Evolutionary conservation across 306 rosid species (phyloP), one percentile per base, ranked within the genome.

Genomic region (Cucumis melo): DNA sequence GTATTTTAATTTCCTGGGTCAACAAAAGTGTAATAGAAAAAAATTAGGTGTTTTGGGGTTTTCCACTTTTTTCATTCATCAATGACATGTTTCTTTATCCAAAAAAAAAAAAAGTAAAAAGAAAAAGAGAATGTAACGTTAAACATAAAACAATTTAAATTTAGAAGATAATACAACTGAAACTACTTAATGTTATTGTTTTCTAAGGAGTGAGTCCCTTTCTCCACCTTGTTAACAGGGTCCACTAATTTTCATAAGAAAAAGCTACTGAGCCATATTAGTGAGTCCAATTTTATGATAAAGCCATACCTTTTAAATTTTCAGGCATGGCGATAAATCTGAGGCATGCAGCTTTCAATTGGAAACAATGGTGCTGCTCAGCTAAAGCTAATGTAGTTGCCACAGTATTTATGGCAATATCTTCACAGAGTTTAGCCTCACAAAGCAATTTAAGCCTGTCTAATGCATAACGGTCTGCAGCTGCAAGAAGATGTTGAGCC

Each of bases 371-470:
- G 74, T 89, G 94, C 81, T 89, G 91, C 81, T 89, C 94, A 19
- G 94, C 94, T 86, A 89, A 83, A 62, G 94, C 94, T 72, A 89
- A 75, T 32, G 94, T 87, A 58, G 94, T 89, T 39, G 94, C 94
- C 64, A 86, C 94, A 24, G 87, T 87, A 81, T 89, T 87, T 80
- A 89, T 89, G 56, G 91, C 81, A 71, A 89, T 79, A 74, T 74
- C 86, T 68, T 85, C 82, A 16, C 94, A 86, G 32, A 89, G 91
- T 82, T 85, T 83, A 68, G 85, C 83, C 81, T 86, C 91, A 78
- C 91, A 89, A 11, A 87, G 85, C 76, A 82, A 78, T 62, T 84
- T 87, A 51, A 89, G 92, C 82, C 94, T 86, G 81, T 89, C 94
- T 23, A 89, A 80, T 80, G 86, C 94, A 84, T 89, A 89, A 29